These are phyloP conservation scores for Auricularia auricula-judae DNA, from an alignment of 768 basidiomycete species.

Conservation along the genomic window DNA sequence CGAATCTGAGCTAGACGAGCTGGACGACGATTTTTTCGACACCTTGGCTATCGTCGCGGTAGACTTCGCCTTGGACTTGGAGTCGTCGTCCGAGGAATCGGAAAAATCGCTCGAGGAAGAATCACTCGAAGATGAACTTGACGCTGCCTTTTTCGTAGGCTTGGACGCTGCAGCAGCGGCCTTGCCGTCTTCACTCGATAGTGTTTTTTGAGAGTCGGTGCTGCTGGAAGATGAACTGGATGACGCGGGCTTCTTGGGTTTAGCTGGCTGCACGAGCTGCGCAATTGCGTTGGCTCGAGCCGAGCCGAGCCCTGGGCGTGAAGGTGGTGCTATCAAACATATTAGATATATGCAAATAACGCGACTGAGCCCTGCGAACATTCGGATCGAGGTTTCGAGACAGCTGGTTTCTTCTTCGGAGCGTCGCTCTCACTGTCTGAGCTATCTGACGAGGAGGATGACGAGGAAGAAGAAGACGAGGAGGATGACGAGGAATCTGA, in stretches of 20 bases:
- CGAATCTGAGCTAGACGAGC: conserved; percentile 10
- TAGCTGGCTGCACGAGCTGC: background rate
- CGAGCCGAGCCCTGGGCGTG: background rate
- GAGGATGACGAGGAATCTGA: background rate
- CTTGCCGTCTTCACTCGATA: background rate
- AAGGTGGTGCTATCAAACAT: background rate
- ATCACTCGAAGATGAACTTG: background rate
- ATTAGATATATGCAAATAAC: background rate
- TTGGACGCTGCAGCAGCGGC: conserved; percentile 5
- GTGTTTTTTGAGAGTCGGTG: background rate
- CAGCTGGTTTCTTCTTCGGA: background rate
- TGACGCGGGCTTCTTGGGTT: no score
- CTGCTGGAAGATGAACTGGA: background rate
- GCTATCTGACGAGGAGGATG: conserved; percentile 8
- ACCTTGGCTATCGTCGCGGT: background rate
- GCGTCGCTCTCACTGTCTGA: background rate
- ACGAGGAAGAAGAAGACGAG: conserved; percentile 14
- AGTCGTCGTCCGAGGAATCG: conserved; percentile 7
- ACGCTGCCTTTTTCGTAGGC: background rate
- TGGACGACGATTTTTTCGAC: conserved; percentile 3
- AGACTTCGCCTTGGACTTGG: conserved; percentile 7
- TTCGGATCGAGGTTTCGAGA: background rate
- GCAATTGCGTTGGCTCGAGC: background rate
- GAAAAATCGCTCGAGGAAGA: conserved; percentile 11
- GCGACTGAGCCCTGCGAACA: background rate